Conservation (phyloP, 805 yeast genomes). For the Barnettozyma salicaria region DNA sequence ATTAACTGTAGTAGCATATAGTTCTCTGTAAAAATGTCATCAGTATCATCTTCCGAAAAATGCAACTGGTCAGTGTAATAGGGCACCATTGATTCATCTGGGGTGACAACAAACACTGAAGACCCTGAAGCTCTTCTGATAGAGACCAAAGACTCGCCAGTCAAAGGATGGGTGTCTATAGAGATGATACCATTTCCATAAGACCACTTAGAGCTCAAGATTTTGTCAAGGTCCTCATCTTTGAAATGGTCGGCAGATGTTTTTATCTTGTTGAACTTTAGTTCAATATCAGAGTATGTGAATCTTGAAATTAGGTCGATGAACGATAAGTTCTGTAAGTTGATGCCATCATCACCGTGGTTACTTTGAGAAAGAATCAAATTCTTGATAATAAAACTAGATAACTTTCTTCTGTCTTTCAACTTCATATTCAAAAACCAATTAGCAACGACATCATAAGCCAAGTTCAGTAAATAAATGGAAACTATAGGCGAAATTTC, state of each 20-base stretch:
- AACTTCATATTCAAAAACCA: conserved; percentile 67
- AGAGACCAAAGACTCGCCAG: conserved; percentile 47
- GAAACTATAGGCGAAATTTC: conserved; percentile 46
- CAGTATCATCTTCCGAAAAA: conserved; percentile 29
- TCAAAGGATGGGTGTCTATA: conserved; percentile 44
- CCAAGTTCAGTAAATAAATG: conserved; percentile 54
- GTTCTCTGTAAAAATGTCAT: conserved; percentile 35
- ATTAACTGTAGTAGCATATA: conserved; percentile 47
- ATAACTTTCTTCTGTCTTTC: conserved; percentile 50
- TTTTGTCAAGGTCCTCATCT: conserved; percentile 13
- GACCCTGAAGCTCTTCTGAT: conserved; percentile 67
- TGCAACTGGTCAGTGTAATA: conserved; percentile 22
- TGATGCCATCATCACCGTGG: conserved; percentile 22
- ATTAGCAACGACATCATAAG: conserved; percentile 60
- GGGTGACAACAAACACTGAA: conserved; percentile 37
- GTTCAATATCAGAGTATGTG: conserved; percentile 56
- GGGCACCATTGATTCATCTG: conserved; percentile 36
- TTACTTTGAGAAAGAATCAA: conserved; percentile 39
- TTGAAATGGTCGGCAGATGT: conserved; percentile 23
- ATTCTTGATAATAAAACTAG: conserved; percentile 57
- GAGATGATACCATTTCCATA: conserved; percentile 52
- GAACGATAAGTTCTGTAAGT: conserved; percentile 52
- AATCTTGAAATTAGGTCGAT: conserved; percentile 65
- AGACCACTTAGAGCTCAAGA: conserved; percentile 46
- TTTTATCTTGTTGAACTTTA: conserved; percentile 33